Base-by-base conservation (phyloP, 176 grass and related monocot species). In the Pontederia paniculata region DNA sequence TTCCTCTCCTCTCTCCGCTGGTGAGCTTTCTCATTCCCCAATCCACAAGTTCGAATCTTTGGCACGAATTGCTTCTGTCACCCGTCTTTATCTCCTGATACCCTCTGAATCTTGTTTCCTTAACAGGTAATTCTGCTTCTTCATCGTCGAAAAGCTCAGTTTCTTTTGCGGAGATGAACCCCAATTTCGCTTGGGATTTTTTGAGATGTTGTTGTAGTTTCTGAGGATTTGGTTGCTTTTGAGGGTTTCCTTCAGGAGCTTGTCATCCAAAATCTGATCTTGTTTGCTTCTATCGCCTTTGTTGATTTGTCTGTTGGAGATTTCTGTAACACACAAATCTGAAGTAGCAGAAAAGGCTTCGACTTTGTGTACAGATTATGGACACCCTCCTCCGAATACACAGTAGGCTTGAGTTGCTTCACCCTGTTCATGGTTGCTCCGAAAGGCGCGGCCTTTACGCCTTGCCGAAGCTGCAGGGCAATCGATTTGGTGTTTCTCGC, bases 311-410 rank as follows among this genome's bases (percentile, higher is more conserved):
- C n/a, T 44, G 1, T 44, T 19, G 17, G 37, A 45, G 37, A 8
- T 21, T 45, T 61, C 58, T 41, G 5, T 3, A 22, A 17, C 14
- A 55, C 21, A 12, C 12, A 55, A 18, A 9, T 22, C 22, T 55
- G 11, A 23, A 12, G 25, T 31, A 55, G 23, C 5, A 54, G 2
- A 3, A 3, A n/a, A 50, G 48, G 18, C 19, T 59, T 37, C 3
- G 4, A 4, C 18, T 45, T 62, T 61, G 16, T 48, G 20, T 22
- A 21, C 18, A 1, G 42, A 41, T 48, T 23, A 81, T 81, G 78
- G 72, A 57, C 65, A 71, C 72, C 11, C 52, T 80, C 7, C 57
- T 81, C 23, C 75, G 72, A 65, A 81, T 66, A 31, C 59, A 81
- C 52, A 81, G 62, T 53, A 66, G 72, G 57, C 31, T 81, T 41